Evolutionary conservation across 306 rosid genomes (phyloP).

Genomic region (Rosa chinensis): DNA sequence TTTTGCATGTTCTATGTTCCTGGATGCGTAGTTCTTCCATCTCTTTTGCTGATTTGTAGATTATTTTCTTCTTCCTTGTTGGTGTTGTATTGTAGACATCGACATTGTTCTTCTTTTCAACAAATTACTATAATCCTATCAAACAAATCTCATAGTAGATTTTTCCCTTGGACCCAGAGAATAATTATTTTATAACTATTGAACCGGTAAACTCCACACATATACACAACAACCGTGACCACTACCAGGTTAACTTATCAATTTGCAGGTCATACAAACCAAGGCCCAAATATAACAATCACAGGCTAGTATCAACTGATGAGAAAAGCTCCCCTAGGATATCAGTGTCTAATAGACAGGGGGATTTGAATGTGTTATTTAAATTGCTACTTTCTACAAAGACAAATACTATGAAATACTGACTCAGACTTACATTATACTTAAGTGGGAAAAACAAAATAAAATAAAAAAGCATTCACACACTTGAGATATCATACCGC

Average conservation of each 20-base stretch:
- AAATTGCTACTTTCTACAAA: background rate
- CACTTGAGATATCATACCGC: conserved; percentile 52
- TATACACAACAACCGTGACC: background rate
- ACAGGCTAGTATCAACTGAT: background rate
- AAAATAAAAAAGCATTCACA: background rate
- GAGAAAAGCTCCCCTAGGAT: background rate
- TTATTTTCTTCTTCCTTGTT: background rate
- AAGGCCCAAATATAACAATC: background rate
- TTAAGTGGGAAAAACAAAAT: no score
- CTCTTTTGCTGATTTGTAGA: background rate
- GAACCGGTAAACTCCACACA: background rate
- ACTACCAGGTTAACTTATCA: background rate
- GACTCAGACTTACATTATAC: background rate
- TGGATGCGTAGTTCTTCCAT: background rate
- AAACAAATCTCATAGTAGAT: background rate
- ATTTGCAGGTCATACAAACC: background rate
- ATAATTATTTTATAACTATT: background rate
- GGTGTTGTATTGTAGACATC: background rate
- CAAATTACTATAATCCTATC: background rate
- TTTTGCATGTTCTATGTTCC: background rate
- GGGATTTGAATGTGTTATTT: background rate
- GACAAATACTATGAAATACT: background rate
- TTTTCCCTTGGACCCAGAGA: background rate
- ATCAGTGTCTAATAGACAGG: background rate
- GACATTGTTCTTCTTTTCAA: background rate